Evolutionary conservation across 495 filamentous ascomycete genomes (phyloP).

Genomic region (Penicillium maclennaniae): DNA sequence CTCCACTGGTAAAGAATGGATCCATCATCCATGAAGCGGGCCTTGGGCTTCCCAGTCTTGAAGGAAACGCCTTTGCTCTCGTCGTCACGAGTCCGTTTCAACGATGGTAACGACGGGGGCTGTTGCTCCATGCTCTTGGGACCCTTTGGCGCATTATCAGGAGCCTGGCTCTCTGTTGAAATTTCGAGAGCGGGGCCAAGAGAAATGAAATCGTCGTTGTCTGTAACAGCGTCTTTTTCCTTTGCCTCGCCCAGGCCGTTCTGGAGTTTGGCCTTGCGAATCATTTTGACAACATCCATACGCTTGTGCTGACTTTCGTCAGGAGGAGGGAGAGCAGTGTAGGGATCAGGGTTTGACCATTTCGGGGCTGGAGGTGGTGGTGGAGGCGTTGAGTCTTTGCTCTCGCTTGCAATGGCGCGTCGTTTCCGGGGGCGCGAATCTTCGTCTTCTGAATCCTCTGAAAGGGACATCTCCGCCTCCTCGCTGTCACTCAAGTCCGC

Average conservation of each 20-base stretch:
- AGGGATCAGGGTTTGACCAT: slow-evolving; percentile 94
- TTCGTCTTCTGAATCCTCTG: slow-evolving; percentile 45
- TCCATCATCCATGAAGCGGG: slow-evolving; percentile 41
- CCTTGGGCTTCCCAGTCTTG: slow-evolving; percentile 41
- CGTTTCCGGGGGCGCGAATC: slow-evolving; percentile 42
- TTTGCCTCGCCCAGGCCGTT: slow-evolving; percentile 31
- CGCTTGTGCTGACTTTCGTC: slow-evolving; percentile 63
- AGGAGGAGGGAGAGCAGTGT: slow-evolving; percentile 73
- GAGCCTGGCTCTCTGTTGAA: slow-evolving; percentile 22
- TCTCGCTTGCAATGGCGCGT: slow-evolving; percentile 48
- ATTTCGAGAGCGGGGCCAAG: slow-evolving; percentile 60
- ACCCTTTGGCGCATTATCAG: slow-evolving; percentile 36
- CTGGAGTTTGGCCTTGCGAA: slow-evolving; percentile 72
- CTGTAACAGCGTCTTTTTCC: slow-evolving; percentile 50
- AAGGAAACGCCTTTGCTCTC: slow-evolving; percentile 52
- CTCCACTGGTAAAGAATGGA: slow-evolving; percentile 57
- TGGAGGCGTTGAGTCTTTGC: slow-evolving; percentile 20
- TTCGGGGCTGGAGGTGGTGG: slow-evolving; percentile 50
- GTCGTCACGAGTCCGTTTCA: slow-evolving; percentile 71
- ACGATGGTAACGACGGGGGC: slow-evolving; percentile 44
- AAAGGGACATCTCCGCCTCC: slow-evolving; percentile 63
- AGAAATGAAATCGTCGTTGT: slow-evolving; percentile 80
- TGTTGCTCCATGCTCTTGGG: slow-evolving; percentile 11
- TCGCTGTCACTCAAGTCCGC: slow-evolving; percentile 70
- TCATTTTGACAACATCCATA: slow-evolving; percentile 79